Conservation (phyloP, 176 grass and related monocot genomes). For the Juncus inflexus region DNA sequence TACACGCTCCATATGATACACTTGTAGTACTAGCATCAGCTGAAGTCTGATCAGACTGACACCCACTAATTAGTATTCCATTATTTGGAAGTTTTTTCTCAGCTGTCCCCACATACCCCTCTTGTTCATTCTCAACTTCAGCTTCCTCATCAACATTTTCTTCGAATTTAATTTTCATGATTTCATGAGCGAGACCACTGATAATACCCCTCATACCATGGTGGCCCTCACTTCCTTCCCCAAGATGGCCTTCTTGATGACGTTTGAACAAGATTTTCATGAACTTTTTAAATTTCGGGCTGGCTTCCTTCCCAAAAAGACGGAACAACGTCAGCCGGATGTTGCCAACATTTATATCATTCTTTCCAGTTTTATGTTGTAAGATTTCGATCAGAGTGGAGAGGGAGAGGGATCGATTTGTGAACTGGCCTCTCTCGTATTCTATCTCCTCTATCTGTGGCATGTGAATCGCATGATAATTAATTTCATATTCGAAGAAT, state of each 20-base stretch:
- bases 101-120: constrained; percentile 47
- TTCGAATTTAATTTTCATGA: constrained; percentile 63
- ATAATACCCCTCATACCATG: constrained; percentile 40
- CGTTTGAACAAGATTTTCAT: constrained; percentile 57
- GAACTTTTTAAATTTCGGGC: constrained; percentile 90
- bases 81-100: constrained; percentile 30
- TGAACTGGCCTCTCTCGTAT: not conserved
- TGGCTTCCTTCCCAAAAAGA: constrained; percentile 74
- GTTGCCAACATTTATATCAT: constrained; percentile 69
- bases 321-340: constrained; percentile 74
- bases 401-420: constrained; percentile 60
- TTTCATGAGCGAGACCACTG: constrained; percentile 54
- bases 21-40: constrained; percentile 51
- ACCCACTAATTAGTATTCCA: constrained; percentile 80
- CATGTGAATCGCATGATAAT: not conserved
- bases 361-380: constrained; percentile 59
- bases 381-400: constrained; percentile 70
- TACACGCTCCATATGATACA: constrained; percentile 75
- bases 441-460: not conserved
- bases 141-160: constrained; percentile 23
- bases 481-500: not conserved
- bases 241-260: constrained; percentile 38
- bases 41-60: constrained; percentile 87
- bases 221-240: not conserved
- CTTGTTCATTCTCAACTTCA: constrained; percentile 36